phyloP scores from a whole-genome alignment of 768 basidiomycete genomes.

The Heimioporus sp. region DNA sequence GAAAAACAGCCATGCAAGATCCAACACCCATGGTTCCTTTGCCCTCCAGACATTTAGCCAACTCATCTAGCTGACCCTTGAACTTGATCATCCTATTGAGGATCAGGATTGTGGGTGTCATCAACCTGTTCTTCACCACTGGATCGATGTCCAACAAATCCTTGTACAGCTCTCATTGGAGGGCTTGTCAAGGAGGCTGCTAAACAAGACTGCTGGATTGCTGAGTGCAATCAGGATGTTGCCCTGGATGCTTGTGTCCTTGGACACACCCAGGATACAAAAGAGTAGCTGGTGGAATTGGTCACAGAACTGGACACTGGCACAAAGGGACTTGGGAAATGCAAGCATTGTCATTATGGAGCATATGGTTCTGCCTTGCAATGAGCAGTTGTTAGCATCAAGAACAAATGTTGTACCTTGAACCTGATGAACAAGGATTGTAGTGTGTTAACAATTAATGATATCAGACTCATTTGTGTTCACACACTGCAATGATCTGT shows the following conservation, averaged over 20 bases:
- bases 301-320: conserved; percentile 93
- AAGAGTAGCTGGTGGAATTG: conserved; percentile 84
- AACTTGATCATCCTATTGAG: conserved; percentile 99
- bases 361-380: conserved; percentile 84
- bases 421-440: conserved; percentile 89
- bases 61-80: conserved; percentile 98
- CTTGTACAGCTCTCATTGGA: conserved; percentile 91
- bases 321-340: conserved; percentile 95
- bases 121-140: conserved; percentile 96
- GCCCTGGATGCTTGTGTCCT: conserved; percentile 85
- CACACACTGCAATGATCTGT: conserved; percentile 76
- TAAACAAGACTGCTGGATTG: conserved; percentile 97
- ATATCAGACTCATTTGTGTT: conserved; percentile 80
- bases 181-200: conserved; percentile 95
- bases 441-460: conserved; percentile 80
- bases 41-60: conserved; percentile 99
- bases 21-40: conserved; percentile 80
- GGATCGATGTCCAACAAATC: conserved; percentile 85
- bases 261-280: conserved; percentile 90
- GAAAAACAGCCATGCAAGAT: conserved; percentile 98
- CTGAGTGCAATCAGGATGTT: conserved; percentile 98
- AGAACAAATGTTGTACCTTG: conserved; percentile 78
- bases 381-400: conserved; percentile 7
- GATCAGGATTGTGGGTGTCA: conserved; percentile 96
- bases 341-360: conserved; percentile 86